Percentiles rank a stretch among this genome's conserved stretches.
Conservation (phyloP, 768 basidiomycete species). For the Suillus occidentalis region DNA sequence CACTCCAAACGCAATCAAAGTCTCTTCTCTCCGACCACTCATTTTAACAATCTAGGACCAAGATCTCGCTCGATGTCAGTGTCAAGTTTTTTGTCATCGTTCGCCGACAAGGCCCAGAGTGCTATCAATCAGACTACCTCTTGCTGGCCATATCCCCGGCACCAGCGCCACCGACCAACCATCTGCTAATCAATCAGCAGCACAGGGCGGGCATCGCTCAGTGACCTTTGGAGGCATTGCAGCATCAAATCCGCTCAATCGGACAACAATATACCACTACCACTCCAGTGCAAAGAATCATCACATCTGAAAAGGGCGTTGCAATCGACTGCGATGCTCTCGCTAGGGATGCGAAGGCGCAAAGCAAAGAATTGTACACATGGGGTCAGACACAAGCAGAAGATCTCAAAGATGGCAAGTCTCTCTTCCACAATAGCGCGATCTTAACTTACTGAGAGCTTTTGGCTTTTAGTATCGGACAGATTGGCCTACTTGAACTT, state of each 20-base stretch:
- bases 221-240: constrained; percentile 62
- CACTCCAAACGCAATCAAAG: background rate
- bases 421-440: constrained; percentile 5
- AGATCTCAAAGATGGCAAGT: constrained; percentile 76
- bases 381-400: constrained; percentile 76
- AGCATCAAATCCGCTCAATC: constrained; percentile 70
- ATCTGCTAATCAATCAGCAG: constrained; percentile 41
- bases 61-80: constrained; percentile 48
- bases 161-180: constrained; percentile 41
- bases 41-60: constrained; percentile 9
- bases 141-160: constrained; percentile 58
- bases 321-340: constrained; percentile 72
- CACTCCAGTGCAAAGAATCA: constrained; percentile 71
- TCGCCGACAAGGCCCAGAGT: constrained; percentile 76
- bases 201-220: constrained; percentile 44
- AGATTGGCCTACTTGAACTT: constrained; percentile 82
- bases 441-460: constrained; percentile 6
- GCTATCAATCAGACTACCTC: constrained; percentile 63
- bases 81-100: constrained; percentile 59
- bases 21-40: constrained; percentile 2
- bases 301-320: constrained; percentile 76
- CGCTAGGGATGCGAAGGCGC: constrained; percentile 63
- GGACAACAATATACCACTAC: constrained; percentile 76
- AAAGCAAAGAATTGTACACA: constrained; percentile 82
- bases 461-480: constrained; percentile 58